Evolutionary conservation across 2,329 filamentous ascomycete species (phyloP), one percentile per base, ranked within the genome.

Genomic region (Pestalotiopsis sp.): DNA sequence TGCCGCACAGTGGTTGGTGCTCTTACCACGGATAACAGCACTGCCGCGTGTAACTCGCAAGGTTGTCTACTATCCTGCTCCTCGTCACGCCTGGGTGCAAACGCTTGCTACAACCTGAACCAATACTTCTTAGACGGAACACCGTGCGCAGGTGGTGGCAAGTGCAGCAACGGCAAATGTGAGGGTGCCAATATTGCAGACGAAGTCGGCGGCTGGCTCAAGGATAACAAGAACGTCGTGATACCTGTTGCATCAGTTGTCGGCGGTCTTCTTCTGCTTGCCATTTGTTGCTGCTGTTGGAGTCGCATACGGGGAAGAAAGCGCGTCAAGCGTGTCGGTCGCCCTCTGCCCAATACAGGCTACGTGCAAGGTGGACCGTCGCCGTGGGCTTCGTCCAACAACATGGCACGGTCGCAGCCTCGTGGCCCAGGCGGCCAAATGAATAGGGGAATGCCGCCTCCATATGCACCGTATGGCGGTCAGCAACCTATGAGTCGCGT

Each of bases 81-180:
- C 2, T 92, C 91, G 27, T 90, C 93, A 4, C 84, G 89, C 68
- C 91, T 95, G 68, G 88, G 88, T 7, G 71, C 83, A 5, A 87
- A 88, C 68, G 85, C 87, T 7, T 97, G 94, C 80, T 91, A 92
- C 69, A 87, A 87, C 25, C 88, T 97, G 82, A 91, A 93, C 78
- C 94, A 98, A 78, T 96, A 97, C 81, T 98, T 97, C 81, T 84
- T 98, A 38, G 96, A 99, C 77, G 96, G 96, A 20, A 98, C 96
- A 1, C 83, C 88, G 1, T 99, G 96, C 78, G 87, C 90, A 65
- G 92, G 92, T 20, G 93, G 93, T 67, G 96, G 96, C 6, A 86
- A 84, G 68, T 99, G 96, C 80, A 78, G 79, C 65, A 95, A 95
- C 74, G 96, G 96, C 58, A 82, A 85, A 73, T 99, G 96, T 81